Conservation (phyloP, 495 filamentous ascomycete genomes). For the Penicillium coffeae region DNA sequence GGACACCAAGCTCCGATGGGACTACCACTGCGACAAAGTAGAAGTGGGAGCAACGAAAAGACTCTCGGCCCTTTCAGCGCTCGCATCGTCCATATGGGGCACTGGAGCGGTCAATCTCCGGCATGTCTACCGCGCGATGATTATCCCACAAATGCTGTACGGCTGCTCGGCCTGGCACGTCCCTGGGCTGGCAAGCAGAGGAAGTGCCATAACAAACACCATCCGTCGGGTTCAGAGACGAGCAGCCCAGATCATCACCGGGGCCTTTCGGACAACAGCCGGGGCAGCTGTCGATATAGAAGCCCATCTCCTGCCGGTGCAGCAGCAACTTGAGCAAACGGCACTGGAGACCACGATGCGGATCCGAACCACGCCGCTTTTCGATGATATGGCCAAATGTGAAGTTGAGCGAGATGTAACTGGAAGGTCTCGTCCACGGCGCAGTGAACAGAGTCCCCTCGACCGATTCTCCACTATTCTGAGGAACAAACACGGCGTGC, state of each 20-base stretch:
- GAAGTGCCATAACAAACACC: background rate
- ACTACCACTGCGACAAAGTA: background rate
- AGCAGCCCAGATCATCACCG: constrained; percentile 10
- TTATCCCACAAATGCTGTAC: background rate
- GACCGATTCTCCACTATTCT: background rate
- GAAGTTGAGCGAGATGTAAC: no score
- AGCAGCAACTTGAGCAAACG: constrained; percentile 10
- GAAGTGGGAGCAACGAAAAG: background rate
- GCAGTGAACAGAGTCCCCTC: constrained; percentile 11
- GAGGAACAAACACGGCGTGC: no score
- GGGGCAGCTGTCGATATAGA: constrained; percentile 6
- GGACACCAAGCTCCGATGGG: background rate
- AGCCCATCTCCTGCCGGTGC: constrained; percentile 7
- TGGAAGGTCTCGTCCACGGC: no score
- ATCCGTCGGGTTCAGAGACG: constrained; percentile 8
- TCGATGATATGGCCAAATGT: constrained; percentile 4
- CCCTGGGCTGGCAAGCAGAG: no score
- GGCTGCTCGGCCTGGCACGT: background rate
- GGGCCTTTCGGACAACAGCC: constrained; percentile 9
- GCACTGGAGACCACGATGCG: constrained; percentile 7
- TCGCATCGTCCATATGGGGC: background rate
- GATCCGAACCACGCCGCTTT: constrained; percentile 2
- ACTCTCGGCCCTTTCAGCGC: background rate
- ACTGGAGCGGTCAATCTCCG: background rate
- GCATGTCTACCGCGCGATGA: background rate